These are phyloP conservation scores for Cercospora brassicicola DNA, from an alignment of 2,329 filamentous ascomycete genomes.

Conservation along the genomic window DNA sequence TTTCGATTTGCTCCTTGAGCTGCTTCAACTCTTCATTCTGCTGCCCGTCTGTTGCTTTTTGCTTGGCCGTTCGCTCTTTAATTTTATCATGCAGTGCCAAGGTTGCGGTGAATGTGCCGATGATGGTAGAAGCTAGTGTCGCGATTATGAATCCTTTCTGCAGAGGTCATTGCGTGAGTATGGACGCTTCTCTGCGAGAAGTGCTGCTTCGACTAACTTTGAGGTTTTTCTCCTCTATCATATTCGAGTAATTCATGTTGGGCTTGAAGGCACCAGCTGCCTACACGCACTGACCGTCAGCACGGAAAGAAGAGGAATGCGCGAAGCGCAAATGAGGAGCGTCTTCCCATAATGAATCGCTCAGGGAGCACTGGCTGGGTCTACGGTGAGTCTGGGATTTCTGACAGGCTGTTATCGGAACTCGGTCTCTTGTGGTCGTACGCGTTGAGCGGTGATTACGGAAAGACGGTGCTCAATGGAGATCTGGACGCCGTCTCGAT, in stretches of 20 bases:
- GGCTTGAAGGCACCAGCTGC: conserved; percentile 17
- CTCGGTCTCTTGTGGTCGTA: not conserved
- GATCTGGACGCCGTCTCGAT: conserved; percentile 12
- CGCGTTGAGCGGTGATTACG: conserved; percentile 8
- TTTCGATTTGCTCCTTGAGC: conserved; percentile 34
- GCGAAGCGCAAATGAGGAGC: conserved; percentile 12
- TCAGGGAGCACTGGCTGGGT: conserved; percentile 1
- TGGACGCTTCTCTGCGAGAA: not conserved
- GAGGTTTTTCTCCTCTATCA: conserved; percentile 49
- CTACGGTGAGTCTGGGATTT: conserved; percentile 5
- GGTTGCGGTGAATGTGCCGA: conserved; percentile 48
- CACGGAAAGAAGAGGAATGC: conserved; percentile 9
- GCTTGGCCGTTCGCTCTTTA: conserved; percentile 34
- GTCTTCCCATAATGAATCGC: conserved; percentile 17
- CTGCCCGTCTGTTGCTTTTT: conserved; percentile 25
- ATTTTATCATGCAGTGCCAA: conserved; percentile 47
- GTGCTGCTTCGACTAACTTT: conserved; percentile 32
- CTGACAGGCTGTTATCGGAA: conserved; percentile 13
- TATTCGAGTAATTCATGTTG: conserved; percentile 48
- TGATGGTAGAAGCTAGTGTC: conserved; percentile 47
- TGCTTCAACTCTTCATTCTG: conserved; percentile 30
- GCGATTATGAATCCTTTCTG: conserved; percentile 49
- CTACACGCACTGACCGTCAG: conserved; percentile 13
- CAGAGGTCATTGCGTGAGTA: not conserved
- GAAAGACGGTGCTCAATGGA: conserved; percentile 10